Base-by-base conservation (phyloP, 2,329 filamentous ascomycete genomes). In the Pyricularia pennisetigena region DNA sequence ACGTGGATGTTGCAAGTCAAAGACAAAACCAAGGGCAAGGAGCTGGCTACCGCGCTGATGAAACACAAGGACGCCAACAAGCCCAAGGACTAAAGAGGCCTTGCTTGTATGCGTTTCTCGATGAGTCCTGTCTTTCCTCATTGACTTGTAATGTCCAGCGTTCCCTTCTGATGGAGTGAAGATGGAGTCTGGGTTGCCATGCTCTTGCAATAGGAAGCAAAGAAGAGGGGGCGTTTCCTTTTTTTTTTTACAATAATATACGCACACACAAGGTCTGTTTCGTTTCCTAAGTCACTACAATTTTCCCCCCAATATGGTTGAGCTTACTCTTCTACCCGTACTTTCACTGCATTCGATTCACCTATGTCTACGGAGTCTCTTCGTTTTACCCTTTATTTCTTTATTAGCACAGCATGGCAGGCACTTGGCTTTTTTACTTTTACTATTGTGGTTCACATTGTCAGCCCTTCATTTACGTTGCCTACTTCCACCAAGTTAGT, bases 1-100 rank as follows among this genome's bases (percentile, higher is more conserved):
- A 87, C 87, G 4, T 94, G 89, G 88, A 85, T 90, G 75, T 77
- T 93, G 20, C 87, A 89, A 75, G 86, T 92, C 65, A 92, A 90
- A 80, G 88, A 88, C 2, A 80, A 83, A 70, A 83, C 85, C 49
- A 73, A 88, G 61, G 85, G 89, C 14, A 79, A 82, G 72, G 79
- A 81, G 65, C 76, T 92, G 59, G 83, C 84, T 0, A 76, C 76
- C 20, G 79, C 78, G 2, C 70, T 87, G 74, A 84, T 87, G 76
- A 78, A 81, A 71, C 76, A 86, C 73, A 88, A 88, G 78, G 76
- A 78, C 68, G 81, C 83, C 69, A 86, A 87, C 73, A 87, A 87
- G 76, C 81, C 82, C 72, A 82, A 76, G 73, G 67, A 64, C 24
- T 62, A 30, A 30, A 30, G 30, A 26, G 29, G 16, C 49, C 35